A percentile compares a stretch with the other conserved stretches of the same genome.
These are phyloP conservation scores for Neurospora sp. DNA, from an alignment of 495 filamentous ascomycete species.

Conservation along the genomic window DNA sequence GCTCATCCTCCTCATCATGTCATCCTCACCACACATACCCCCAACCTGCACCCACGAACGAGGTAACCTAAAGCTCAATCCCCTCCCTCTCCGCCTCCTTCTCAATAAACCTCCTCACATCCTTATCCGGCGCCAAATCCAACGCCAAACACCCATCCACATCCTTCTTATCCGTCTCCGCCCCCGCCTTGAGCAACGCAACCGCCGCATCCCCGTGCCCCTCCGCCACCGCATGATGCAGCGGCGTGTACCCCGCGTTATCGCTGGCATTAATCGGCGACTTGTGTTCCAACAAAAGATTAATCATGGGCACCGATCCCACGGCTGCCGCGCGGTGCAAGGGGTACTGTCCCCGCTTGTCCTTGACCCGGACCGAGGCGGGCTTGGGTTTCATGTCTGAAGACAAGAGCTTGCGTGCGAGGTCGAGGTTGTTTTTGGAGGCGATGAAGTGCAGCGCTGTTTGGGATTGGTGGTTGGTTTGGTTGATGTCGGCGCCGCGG, in stretches of 20 bases:
- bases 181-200: conserved; percentile 70
- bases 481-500: conserved; percentile 75
- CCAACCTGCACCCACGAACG: background rate
- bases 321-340: conserved; percentile 88
- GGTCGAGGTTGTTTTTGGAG: conserved; percentile 77
- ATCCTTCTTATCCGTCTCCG: conserved; percentile 72
- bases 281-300: conserved; percentile 63
- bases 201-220: conserved; percentile 88
- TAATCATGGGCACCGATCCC: conserved; percentile 77
- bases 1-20: background rate
- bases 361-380: conserved; percentile 73
- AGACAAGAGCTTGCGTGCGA: conserved; percentile 62
- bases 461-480: conserved; percentile 27
- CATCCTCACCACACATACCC: background rate
- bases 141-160: conserved; percentile 61
- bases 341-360: conserved; percentile 75
- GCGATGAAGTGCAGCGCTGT: conserved; percentile 87
- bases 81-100: conserved; percentile 77
- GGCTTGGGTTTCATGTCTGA: conserved; percentile 44
- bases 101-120: conserved; percentile 58
- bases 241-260: conserved; percentile 66
- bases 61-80: conserved; percentile 46
- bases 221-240: conserved; percentile 92
- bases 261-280: conserved; percentile 88
- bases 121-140: conserved; percentile 71